Evolutionary conservation across 2,329 filamentous ascomycete genomes (phyloP), one percentile per base, ranked within the genome.

Genomic region (Talaromyces sp.): DNA sequence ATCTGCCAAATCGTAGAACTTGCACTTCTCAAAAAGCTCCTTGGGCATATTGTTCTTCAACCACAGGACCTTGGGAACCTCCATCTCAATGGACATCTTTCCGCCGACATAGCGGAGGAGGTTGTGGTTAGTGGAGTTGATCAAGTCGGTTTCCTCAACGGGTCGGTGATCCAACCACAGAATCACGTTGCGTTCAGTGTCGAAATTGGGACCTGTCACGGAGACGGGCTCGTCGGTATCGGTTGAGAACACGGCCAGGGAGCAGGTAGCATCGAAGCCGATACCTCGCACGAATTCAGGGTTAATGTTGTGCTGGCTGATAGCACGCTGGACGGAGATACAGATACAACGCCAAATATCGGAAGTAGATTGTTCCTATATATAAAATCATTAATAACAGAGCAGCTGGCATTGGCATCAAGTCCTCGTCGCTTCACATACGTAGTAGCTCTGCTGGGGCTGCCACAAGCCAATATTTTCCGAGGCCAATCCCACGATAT

Each of bases 71-170:
- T 99, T 99, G 67, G 95, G 95, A 62, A 99, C 96, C 77, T 99
- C 95, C 95, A 99, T 99, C 82, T 99, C 95, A 67, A 97, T 93
- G 75, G 92, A 96, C 95, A 99, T 99, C 75, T 90, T 93, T 66
- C 95, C 95, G 69, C 95, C 95, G 18, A 99, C 95, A 73, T 99
- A 99, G 72, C 92, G 90, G 64, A 99, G 86, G 60, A 99, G 82
- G 76, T 96, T 95, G 81, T 99, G 95, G 60, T 88, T 84, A 2
- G 95, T 98, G 61, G 87, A 86, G 76, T 99, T 99, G 80, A 99
- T 96, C 79, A 91, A 90, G 66, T 91, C 88, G 0, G 93, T 96
- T 82, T 99, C 95, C 65, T 91, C 86, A 14, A 95, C 86, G 0
- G 95, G 92, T 42, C 95, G 87, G 77, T 99, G 95, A 77, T 99